Percentiles rank a stretch among this genome's conserved stretches.
phyloP scores from a whole-genome alignment of 495 filamentous ascomycete genomes.

The Recurvomyces mirabilis region DNA sequence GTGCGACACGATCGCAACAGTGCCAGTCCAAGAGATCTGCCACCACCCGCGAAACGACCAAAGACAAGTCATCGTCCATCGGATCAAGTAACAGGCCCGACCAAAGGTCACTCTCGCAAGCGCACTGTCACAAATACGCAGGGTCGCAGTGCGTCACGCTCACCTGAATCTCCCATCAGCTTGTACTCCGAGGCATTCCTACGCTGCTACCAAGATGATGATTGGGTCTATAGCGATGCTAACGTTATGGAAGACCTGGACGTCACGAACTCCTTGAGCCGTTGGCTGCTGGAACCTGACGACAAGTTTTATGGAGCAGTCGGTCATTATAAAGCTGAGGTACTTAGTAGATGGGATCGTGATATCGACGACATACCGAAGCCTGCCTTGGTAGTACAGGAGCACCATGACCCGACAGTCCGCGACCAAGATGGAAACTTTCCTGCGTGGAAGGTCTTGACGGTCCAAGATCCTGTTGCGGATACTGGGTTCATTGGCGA shows the following conservation, averaged over 20 bases:
- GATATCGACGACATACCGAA: slow-evolving; percentile 42
- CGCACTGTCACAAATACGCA: slow-evolving; percentile 37
- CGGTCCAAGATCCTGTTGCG: slow-evolving; percentile 45
- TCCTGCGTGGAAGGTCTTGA: slow-evolving; percentile 62
- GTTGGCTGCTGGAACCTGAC: slow-evolving; percentile 50
- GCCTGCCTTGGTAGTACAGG: slow-evolving; percentile 1
- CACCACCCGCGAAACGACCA: slow-evolving; percentile 53
- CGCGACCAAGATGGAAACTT: slow-evolving; percentile 35
- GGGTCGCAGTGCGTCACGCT: slow-evolving; percentile 44
- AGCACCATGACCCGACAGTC: slow-evolving; percentile 38
- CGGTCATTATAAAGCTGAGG: slow-evolving; percentile 31
- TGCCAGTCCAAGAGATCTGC: slow-evolving; percentile 48
- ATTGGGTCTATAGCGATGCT: slow-evolving; percentile 43
- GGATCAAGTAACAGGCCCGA: slow-evolving; percentile 38
- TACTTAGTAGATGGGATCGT: slow-evolving; percentile 46
- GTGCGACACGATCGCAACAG: slow-evolving; percentile 31
- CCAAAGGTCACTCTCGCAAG: slow-evolving; percentile 36
- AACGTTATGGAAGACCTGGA: slow-evolving; percentile 59
- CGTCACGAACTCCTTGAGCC: slow-evolving; percentile 54
- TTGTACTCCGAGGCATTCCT: slow-evolving; percentile 61
- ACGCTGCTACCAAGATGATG: slow-evolving; percentile 48
- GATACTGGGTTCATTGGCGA: slow-evolving; percentile 69
- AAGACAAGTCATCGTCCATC: slow-evolving; percentile 66
- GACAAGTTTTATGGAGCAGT: slow-evolving; percentile 40
- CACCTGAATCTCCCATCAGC: slow-evolving; percentile 24